Conservation (phyloP, 1,284 basidiomycete genomes). For the Pyrrhoderma noxium region DNA sequence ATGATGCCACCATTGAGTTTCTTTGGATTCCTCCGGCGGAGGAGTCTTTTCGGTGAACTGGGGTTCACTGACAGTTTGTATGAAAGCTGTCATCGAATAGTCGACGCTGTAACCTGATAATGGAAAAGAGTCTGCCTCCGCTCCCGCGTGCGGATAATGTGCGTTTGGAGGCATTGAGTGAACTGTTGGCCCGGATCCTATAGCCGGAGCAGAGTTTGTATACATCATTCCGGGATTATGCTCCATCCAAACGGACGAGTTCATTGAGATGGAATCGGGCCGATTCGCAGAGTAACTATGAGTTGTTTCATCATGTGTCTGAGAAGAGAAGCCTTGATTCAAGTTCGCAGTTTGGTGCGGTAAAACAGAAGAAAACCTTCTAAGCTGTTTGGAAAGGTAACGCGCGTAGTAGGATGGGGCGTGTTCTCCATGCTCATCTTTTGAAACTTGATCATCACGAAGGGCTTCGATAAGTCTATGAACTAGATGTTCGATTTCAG, state of each 20-base stretch:
- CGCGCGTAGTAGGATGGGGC: conserved; percentile 16
- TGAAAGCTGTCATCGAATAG: conserved; percentile 12
- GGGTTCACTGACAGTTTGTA: conserved; percentile 15
- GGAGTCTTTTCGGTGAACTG: conserved; percentile 13
- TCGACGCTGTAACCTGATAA: conserved; percentile 10
- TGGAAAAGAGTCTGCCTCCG: background rate
- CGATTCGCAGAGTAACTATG: conserved; percentile 3
- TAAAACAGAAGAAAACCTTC: conserved; percentile 12
- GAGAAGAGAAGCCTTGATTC: background rate
- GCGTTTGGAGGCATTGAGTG: conserved; percentile 2
- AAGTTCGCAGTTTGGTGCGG: conserved; percentile 1
- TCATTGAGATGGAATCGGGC: background rate
- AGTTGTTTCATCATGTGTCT: background rate
- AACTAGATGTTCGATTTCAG: conserved; percentile 8
- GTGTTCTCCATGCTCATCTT: conserved; percentile 11
- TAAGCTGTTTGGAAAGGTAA: conserved; percentile 17
- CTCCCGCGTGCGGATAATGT: background rate
- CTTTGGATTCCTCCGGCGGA: conserved; percentile 6
- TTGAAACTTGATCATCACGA: conserved; percentile 10
- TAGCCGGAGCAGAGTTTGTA: background rate
- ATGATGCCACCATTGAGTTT: conserved; percentile 15
- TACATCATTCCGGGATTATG: background rate
- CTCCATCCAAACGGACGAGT: background rate
- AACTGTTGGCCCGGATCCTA: background rate
- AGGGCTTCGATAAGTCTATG: conserved; percentile 4